Evolutionary conservation across 805 yeast species (phyloP).

Genomic region (Pichia scutulata): DNA sequence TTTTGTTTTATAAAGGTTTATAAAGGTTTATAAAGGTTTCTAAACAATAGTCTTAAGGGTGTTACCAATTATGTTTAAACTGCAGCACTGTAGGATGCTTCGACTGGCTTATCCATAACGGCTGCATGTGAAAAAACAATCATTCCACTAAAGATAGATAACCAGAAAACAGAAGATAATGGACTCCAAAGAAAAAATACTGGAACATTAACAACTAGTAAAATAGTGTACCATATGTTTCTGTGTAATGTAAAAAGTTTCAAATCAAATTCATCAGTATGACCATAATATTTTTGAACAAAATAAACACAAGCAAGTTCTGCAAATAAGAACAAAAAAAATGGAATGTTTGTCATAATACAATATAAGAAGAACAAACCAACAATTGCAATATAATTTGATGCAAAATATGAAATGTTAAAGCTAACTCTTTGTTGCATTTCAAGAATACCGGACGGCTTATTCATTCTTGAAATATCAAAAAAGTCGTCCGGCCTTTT

Average conservation of each 20-base stretch:
- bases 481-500: slow-evolving; percentile 87
- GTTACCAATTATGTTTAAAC: slow-evolving; percentile 25
- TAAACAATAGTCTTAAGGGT: too few relatives aligned
- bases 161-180: slow-evolving; percentile 83
- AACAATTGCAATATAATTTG: slow-evolving; percentile 74
- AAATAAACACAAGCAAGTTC: slow-evolving; percentile 34
- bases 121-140: slow-evolving; percentile 81
- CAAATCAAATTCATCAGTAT: slow-evolving; percentile 21
- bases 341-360: slow-evolving; percentile 70
- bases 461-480: slow-evolving; percentile 74
- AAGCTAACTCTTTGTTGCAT: slow-evolving; percentile 74
- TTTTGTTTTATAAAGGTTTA: background rate
- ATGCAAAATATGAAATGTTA: slow-evolving; percentile 77
- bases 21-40: too few relatives aligned
- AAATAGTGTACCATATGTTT: slow-evolving; percentile 76
- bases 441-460: slow-evolving; percentile 78
- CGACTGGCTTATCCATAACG: slow-evolving; percentile 90
- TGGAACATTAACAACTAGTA: slow-evolving; percentile 56
- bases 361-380: slow-evolving; percentile 66
- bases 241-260: slow-evolving; percentile 58
- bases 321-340: slow-evolving; percentile 64
- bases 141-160: slow-evolving; percentile 76
- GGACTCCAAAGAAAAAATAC: slow-evolving; percentile 72
- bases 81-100: slow-evolving; percentile 80
- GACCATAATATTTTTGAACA: slow-evolving; percentile 29